Percentiles rank a stretch among this genome's conserved stretches.
Evolutionary conservation across 2,329 filamentous ascomycete species (phyloP).

Genomic region (Metarhizium rileyi): DNA sequence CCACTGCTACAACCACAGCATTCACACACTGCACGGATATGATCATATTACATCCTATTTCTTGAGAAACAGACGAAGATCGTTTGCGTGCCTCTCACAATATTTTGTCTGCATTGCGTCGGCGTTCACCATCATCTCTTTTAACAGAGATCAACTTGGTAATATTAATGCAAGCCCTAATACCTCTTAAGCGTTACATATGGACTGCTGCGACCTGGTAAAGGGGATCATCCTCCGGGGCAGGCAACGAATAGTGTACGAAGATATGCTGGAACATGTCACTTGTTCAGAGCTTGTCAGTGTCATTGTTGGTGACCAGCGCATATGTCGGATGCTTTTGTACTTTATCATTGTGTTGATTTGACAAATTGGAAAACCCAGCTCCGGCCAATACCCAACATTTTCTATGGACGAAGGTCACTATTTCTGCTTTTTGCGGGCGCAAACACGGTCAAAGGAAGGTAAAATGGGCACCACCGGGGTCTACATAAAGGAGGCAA

Average conservation of each 20-base stretch:
- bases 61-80: neutral
- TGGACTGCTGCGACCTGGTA: neutral
- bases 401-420: neutral
- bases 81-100: neutral
- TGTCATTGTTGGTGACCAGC: neutral
- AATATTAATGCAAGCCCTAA: neutral
- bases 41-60: neutral
- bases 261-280: neutral
- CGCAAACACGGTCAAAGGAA: neutral
- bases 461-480: neutral
- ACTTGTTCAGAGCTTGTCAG: neutral
- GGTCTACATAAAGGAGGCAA: neutral
- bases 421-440: neutral
- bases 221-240: neutral
- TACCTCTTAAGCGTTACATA: neutral
- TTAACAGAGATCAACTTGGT: neutral
- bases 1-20: neutral
- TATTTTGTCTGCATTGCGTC: constrained; percentile 4
- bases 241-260: neutral
- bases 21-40: neutral
- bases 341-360: neutral
- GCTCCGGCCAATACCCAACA: neutral
- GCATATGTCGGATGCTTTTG: neutral
- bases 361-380: neutral
- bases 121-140: constrained; percentile 2